phyloP scores from a whole-genome alignment of 139 green algal genomes.

The Zygnema circumcarinatum region DNA sequence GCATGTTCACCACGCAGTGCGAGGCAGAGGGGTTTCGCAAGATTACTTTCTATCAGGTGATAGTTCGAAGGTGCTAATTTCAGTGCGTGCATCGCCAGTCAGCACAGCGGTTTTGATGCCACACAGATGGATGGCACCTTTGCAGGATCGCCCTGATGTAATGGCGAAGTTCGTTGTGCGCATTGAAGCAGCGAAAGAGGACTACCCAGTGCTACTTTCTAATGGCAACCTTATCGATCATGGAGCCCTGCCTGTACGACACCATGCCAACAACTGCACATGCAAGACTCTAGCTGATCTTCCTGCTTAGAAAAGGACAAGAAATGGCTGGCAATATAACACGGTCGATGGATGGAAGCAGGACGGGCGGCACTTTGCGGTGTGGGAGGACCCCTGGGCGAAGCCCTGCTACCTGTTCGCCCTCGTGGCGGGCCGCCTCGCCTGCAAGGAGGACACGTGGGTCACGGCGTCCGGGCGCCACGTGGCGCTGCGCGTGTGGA shows the following conservation, averaged over 20 bases:
- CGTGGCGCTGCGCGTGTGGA: conserved; percentile 90
- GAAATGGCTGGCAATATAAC: too few species aligned
- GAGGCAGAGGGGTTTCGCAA: conserved; percentile 97
- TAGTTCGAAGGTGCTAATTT: neutral
- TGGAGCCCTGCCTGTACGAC: conserved; percentile 73
- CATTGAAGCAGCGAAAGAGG: conserved; percentile 87
- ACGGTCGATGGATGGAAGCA: conserved; percentile 17
- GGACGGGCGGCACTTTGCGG: conserved; percentile 73
- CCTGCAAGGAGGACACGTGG: conserved; percentile 80
- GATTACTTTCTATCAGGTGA: conserved; percentile 89
- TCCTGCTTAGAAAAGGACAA: too few species aligned
- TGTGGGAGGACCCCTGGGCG: conserved; percentile 87
- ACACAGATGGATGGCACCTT: too few species aligned
- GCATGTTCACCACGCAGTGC: conserved; percentile 98
- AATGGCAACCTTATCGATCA: conserved; percentile 95
- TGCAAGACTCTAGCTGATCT: too few species aligned
- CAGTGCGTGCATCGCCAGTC: too few species aligned
- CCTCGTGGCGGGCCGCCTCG: conserved; percentile 91
- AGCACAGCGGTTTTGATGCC: too few species aligned
- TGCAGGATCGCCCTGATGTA: conserved; percentile 85
- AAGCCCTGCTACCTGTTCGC: conserved; percentile 99
- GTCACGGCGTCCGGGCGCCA: conserved; percentile 77
- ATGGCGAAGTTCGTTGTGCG: conserved; percentile 81
- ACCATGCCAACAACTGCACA: too few species aligned
- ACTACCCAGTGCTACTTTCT: conserved; percentile 93